Conservation (phyloP, 1,139 yeast species). For the Sugiyamaella paludigena region DNA sequence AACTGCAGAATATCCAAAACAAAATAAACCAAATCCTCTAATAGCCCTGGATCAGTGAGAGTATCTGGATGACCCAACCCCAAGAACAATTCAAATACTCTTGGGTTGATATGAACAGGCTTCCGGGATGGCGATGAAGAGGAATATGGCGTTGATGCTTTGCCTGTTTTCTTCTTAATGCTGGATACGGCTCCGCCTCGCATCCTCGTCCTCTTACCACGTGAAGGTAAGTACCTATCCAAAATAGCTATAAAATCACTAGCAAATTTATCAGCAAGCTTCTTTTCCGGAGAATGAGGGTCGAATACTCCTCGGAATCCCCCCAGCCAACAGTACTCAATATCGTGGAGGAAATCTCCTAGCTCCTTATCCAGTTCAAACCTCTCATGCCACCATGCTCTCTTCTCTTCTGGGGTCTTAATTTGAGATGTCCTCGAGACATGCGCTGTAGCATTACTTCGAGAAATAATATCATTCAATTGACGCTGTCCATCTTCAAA, state of each 20-base stretch:
- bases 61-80: conserved; percentile 44
- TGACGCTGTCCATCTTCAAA: conserved; percentile 50
- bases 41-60: conserved; percentile 39
- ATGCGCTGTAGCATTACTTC: conserved; percentile 61
- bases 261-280: conserved; percentile 41
- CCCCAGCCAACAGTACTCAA: conserved; percentile 76
- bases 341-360: conserved; percentile 50
- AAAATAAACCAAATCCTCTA: conserved; percentile 66
- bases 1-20: conserved; percentile 57
- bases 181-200: conserved; percentile 15
- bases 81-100: conserved; percentile 52
- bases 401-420: conserved; percentile 59
- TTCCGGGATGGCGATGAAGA: background rate
- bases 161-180: background rate
- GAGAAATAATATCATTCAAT: conserved; percentile 51
- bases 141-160: background rate
- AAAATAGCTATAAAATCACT: conserved; percentile 40
- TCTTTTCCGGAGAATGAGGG: conserved; percentile 31
- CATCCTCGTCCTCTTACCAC: conserved; percentile 20
- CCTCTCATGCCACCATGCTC: conserved; percentile 76
- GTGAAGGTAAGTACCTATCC: conserved; percentile 36
- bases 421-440: conserved; percentile 36
- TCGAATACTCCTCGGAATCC: conserved; percentile 68
- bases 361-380: conserved; percentile 59
- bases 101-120: conserved; percentile 48